Base-by-base conservation (phyloP, 2,329 filamentous ascomycete species). In the Cladosporium sp. region DNA sequence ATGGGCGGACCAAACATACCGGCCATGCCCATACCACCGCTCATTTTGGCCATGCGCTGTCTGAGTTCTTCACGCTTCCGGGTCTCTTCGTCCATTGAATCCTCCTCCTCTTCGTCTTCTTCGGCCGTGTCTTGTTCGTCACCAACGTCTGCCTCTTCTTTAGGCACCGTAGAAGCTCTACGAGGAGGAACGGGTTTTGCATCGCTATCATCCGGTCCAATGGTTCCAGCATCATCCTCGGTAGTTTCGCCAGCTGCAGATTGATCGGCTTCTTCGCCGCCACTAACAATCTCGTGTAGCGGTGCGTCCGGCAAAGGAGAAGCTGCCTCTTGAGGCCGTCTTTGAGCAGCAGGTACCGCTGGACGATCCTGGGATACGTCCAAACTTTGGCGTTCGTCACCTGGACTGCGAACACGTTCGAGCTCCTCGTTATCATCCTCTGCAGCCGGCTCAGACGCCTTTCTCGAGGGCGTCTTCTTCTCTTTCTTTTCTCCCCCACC, bases 41-140 rank as follows among this genome's bases (percentile, higher is more conserved):
- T 96, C 90, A 99, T 95, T 80, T 97, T 97, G 55, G 95, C 95
- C 92, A 99, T 99, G 72, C 95, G 88, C 68, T 95, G 93, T 67
- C 95, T 88, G 35, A 99, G 83, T 76, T 97, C 94, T 79, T 97
- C 89, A 75, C 90, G 91, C 62, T 93, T 89, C 70, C 87, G 89
- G 26, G 92, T 84, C 77, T 99, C 95, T 0, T 93, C 92, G 73
- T 98, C 93, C 61, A 96, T 83, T 18, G 96, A 92, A 31, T 93
- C 91, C 57, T 93, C 91, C 35, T 92, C 90, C 23, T 91, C 90
- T n/a, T 89, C 89, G 16, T 87, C 88, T 3, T 86, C 87, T 26
- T 69, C 71, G 18, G 81, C 80, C 28, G 71, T 70, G 55, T 82
- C 81, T 64, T 84, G 80, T 68, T 84, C 81, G 52, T 84, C 81